Evolutionary conservation across 331 rosid genomes (phyloP).

Genomic region (Stylosanthes scabra): DNA sequence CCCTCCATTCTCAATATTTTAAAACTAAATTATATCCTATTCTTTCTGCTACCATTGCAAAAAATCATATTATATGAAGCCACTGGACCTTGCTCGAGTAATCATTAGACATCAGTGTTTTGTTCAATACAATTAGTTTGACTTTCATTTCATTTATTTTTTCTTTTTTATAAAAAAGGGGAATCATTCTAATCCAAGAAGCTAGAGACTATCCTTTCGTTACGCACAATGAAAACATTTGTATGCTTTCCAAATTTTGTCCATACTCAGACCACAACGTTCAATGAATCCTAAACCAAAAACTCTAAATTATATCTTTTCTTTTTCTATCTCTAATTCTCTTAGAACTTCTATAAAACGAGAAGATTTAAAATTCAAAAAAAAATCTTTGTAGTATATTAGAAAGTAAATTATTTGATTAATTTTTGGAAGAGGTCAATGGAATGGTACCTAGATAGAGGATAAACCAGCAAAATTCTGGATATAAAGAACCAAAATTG

Average conservation of each 20-base stretch:
- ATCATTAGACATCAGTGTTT: background rate
- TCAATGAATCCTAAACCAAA: background rate
- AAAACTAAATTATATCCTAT: background rate
- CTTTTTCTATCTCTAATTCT: too few relatives aligned
- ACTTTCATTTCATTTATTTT: background rate
- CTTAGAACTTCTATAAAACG: background rate
- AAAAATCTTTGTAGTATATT: background rate
- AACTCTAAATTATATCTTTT: too few relatives aligned
- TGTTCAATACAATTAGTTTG: background rate
- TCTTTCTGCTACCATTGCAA: too few relatives aligned
- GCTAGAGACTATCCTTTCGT: background rate
- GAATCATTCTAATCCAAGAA: background rate
- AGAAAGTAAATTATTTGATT: background rate
- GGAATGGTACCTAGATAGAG: background rate
- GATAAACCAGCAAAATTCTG: too few relatives aligned
- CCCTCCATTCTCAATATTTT: too few relatives aligned
- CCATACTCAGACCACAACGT: background rate
- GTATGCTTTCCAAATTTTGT: background rate
- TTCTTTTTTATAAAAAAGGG: background rate
- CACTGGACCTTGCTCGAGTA: background rate
- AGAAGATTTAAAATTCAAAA: too few relatives aligned
- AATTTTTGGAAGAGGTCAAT: background rate
- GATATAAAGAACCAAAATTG: too few relatives aligned
- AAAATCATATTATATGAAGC: background rate
- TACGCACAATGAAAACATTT: slow-evolving; percentile 15